A percentile compares a stretch with the other conserved stretches of the same genome.
Conservation (phyloP, 2,329 filamentous ascomycete genomes). For the Fragosphaeria purpurea region DNA sequence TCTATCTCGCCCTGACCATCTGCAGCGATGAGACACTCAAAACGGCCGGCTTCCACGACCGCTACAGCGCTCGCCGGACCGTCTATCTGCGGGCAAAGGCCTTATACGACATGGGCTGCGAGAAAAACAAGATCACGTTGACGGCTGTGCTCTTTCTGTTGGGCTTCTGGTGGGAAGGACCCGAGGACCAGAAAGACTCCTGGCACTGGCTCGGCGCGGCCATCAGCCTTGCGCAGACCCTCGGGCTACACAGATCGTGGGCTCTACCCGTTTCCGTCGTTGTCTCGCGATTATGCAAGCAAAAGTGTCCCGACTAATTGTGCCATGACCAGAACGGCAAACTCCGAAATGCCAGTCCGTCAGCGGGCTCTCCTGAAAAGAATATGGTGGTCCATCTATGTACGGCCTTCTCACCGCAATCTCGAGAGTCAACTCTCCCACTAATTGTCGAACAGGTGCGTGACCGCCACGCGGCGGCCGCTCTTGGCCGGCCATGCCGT, state of each 20-base stretch:
- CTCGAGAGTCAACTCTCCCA: too few relatives aligned
- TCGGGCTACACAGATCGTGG: background rate
- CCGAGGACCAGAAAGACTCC: constrained; percentile 3
- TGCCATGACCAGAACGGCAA: background rate
- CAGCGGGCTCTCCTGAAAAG: background rate
- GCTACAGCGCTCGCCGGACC: background rate
- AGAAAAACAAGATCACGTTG: constrained; percentile 1
- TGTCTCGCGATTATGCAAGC: too few relatives aligned
- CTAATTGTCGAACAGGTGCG: background rate
- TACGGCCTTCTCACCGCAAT: too few relatives aligned
- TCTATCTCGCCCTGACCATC: background rate
- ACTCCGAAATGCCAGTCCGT: background rate
- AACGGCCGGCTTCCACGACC: background rate
- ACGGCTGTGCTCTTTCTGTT: background rate
- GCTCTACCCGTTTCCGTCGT: too few relatives aligned
- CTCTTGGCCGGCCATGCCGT: background rate
- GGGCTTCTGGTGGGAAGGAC: constrained; percentile 4
- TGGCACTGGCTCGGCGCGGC: constrained; percentile 3
- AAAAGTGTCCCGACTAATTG: too few relatives aligned
- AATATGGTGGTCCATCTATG: constrained; percentile 5
- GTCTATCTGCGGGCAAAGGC: background rate
- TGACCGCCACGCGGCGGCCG: background rate
- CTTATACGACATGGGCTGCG: constrained; percentile 1
- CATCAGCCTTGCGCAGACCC: constrained; percentile 1
- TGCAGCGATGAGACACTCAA: background rate